Evolutionary conservation across 768 basidiomycete genomes (phyloP).

Genomic region (Collybia mongolica): DNA sequence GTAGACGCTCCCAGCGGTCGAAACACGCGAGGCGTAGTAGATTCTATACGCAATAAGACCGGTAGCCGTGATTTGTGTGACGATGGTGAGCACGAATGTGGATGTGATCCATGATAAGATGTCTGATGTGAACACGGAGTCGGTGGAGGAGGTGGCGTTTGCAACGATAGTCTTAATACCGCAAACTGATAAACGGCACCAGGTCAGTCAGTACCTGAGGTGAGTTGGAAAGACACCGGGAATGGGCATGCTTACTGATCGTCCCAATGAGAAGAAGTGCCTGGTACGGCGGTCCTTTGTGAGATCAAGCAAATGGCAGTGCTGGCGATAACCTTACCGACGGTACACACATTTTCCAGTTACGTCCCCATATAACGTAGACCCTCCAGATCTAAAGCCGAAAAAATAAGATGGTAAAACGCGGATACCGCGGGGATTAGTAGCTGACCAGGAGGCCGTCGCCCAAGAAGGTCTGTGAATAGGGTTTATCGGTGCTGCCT

Average conservation of each 20-base stretch:
- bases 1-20: conserved; percentile 5
- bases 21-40: conserved; percentile 16
- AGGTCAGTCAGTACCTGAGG: not conserved
- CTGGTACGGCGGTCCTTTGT: conserved; percentile 5
- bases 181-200: too few species aligned
- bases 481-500: not conserved
- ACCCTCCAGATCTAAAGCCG: conserved; percentile 23
- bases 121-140: conserved; percentile 23
- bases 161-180: conserved; percentile 24
- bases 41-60: conserved; percentile 20
- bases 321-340: conserved; percentile 14
- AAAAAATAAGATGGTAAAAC: not conserved
- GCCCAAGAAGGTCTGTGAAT: conserved; percentile 20
- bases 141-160: conserved; percentile 16
- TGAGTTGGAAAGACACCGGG: too few species aligned
- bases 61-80: conserved; percentile 23
- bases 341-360: conserved; percentile 17
- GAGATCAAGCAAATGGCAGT: not conserved
- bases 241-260: conserved; percentile 11
- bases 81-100: conserved; percentile 24
- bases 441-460: conserved; percentile 20
- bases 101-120: conserved; percentile 25
- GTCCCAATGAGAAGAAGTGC: conserved; percentile 20
- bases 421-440: too few species aligned
- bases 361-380: conserved; percentile 23